These are phyloP conservation scores for Byssoonygena ceratinophila DNA, from an alignment of 2,329 filamentous ascomycete species.

Conservation along the genomic window DNA sequence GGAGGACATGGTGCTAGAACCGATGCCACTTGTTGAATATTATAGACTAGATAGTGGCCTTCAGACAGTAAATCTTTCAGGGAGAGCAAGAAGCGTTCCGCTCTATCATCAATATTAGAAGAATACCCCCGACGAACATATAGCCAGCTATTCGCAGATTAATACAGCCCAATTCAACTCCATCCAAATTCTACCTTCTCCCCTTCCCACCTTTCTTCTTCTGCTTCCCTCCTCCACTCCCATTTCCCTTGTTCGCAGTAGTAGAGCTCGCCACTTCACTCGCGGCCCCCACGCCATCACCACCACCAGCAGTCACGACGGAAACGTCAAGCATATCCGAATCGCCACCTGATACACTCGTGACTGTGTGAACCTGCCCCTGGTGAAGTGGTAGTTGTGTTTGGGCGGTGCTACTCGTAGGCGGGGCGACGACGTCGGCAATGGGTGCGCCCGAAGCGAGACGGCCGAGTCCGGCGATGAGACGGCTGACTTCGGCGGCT, in stretches of 20 bases:
- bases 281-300: slow-evolving; percentile 28
- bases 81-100: too few species aligned
- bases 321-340: slow-evolving; percentile 32
- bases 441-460: slow-evolving; percentile 56
- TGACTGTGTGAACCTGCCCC: not conserved
- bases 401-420: slow-evolving; percentile 19
- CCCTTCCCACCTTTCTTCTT: slow-evolving; percentile 66
- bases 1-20: too few species aligned
- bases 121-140: too few species aligned
- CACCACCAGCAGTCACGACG: slow-evolving; percentile 19
- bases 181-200: too few species aligned
- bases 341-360: slow-evolving; percentile 26
- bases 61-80: too few species aligned
- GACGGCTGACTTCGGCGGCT: slow-evolving; percentile 73
- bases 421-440: slow-evolving; percentile 20
- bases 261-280: slow-evolving; percentile 52
- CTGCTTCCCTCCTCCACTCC: slow-evolving; percentile 60
- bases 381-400: slow-evolving; percentile 20
- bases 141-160: too few species aligned
- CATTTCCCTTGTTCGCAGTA: slow-evolving; percentile 42
- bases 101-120: too few species aligned
- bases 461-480: slow-evolving; percentile 66
- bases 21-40: too few species aligned
- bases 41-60: too few species aligned
- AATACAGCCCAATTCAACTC: too few species aligned